phyloP scores from a whole-genome alignment of 345 rosid species.

The Melaleuca quinquenervia region DNA sequence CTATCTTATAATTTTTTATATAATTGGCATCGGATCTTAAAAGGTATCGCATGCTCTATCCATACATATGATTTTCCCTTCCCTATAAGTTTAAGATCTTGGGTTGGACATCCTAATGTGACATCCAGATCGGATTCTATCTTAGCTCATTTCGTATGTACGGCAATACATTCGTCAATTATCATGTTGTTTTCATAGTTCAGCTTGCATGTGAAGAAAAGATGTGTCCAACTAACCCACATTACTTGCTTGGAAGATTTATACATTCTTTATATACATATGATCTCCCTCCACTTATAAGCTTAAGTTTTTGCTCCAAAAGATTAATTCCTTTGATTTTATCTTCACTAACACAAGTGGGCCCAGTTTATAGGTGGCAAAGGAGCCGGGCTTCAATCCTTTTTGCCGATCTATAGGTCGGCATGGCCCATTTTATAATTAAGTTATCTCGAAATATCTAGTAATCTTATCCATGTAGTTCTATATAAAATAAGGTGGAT shows the following conservation, averaged over 20 bases:
- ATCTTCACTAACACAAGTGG: background rate
- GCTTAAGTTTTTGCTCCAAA: background rate
- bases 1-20: background rate
- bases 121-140: background rate
- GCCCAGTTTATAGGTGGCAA: background rate
- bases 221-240: background rate
- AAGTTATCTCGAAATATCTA: background rate
- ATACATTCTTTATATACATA: too few relatives aligned
- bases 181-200: too few relatives aligned
- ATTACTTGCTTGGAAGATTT: background rate
- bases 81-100: background rate
- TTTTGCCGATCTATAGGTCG: background rate
- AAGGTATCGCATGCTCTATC: background rate
- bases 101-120: background rate
- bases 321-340: background rate
- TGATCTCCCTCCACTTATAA: too few relatives aligned
- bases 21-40: background rate
- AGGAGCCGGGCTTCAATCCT: background rate
- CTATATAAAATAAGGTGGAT: too few relatives aligned
- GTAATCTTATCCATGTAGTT: background rate
- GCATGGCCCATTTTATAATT: background rate
- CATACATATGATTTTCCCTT: background rate
- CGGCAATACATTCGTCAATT: background rate
- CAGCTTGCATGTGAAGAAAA: too few relatives aligned
- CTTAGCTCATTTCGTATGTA: background rate